Percentiles rank a stretch among this genome's conserved stretches.
These are phyloP conservation scores for Diaporthe humulicola DNA, from an alignment of 2,329 filamentous ascomycete genomes.

Conservation along the genomic window DNA sequence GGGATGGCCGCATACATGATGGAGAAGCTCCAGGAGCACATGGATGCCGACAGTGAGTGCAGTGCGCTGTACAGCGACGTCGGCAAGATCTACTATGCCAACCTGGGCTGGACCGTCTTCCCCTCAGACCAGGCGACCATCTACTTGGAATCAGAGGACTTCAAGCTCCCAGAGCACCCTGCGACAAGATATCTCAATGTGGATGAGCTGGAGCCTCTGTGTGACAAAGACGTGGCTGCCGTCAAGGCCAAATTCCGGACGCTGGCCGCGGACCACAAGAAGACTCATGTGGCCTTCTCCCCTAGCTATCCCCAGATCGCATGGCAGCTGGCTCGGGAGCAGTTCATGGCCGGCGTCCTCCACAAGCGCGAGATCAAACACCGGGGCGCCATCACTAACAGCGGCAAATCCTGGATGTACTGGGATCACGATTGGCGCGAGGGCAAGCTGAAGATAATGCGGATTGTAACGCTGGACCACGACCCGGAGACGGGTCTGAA, in stretches of 20 bases:
- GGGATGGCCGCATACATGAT: constrained; percentile 54
- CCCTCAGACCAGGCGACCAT: constrained; percentile 51
- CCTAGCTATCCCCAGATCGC: constrained; percentile 47
- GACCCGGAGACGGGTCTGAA: constrained; percentile 35
- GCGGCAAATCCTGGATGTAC: constrained; percentile 48
- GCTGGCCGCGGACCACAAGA: constrained; percentile 43
- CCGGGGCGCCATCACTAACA: constrained; percentile 45
- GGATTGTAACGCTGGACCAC: constrained; percentile 42
- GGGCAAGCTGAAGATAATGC: constrained; percentile 48
- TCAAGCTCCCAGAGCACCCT: constrained; percentile 41
- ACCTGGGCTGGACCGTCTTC: constrained; percentile 52
- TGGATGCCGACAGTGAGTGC: constrained; percentile 51
- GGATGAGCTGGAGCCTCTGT: constrained; percentile 45
- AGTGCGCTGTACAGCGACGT: constrained; percentile 53
- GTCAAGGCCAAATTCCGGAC: constrained; percentile 44
- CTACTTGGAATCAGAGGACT: constrained; percentile 43
- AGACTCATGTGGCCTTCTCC: constrained; percentile 50
- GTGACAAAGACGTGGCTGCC: constrained; percentile 46
- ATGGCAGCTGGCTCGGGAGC: constrained; percentile 51
- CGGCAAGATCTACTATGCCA: constrained; percentile 49
- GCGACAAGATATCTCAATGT: constrained; percentile 44
- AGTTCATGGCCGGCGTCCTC: constrained; percentile 45
- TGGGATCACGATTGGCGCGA: constrained; percentile 53
- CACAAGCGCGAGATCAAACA: constrained; percentile 39
- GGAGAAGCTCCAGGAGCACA: constrained; percentile 48